Base-by-base conservation (phyloP, 345 rosid species). In the Fremontodendron californicum region DNA sequence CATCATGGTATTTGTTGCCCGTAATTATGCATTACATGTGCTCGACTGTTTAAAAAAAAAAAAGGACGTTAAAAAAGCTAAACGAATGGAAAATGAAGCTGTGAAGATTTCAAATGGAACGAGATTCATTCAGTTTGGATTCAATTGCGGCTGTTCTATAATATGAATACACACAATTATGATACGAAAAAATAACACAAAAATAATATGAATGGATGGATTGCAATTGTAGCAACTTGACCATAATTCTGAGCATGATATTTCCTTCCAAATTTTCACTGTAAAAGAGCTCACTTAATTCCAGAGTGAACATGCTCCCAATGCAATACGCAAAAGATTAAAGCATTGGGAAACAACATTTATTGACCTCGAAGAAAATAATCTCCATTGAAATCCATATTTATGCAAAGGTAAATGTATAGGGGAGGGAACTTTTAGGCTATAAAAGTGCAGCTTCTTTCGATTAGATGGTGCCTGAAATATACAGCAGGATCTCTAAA, bases 401-500 rank as follows among this genome's bases (percentile, higher is more conserved):
- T 29, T 63, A 60, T 16, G 61, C 23, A 74, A 23, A 62, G 51
- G 35, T 49, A 23, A 71, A 48, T 9, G 42, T 71, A 71, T 18
- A 70, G 37, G 29, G 16, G 29, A 48, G 42, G 74, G 39, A 31
- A 19, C 15, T 29, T 40, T 27, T 46, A 71, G 55, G 84, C 81
- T 62, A 31, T 57, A 78, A 46, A 45, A 68, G 61, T 49, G 74
- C 75, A 61, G 66, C 84, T 78, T 83, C 79, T 64, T 76, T 54
- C 42, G 29, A 78, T 77, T 49, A 71, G 67, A 75, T 40, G 68
- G 49, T 48, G 74, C 82, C 78, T 71, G 61, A 42, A 60, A 77
- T 82, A 71, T 82, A 84, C 87, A 82, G 73, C 65, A 60, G 76
- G 77, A 78, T 72, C 79, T 72, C 82, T 65, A 75, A 29, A 69